Conservation (phyloP, 2,329 filamentous ascomycete genomes). For the Scortechinia acanthostroma region DNA sequence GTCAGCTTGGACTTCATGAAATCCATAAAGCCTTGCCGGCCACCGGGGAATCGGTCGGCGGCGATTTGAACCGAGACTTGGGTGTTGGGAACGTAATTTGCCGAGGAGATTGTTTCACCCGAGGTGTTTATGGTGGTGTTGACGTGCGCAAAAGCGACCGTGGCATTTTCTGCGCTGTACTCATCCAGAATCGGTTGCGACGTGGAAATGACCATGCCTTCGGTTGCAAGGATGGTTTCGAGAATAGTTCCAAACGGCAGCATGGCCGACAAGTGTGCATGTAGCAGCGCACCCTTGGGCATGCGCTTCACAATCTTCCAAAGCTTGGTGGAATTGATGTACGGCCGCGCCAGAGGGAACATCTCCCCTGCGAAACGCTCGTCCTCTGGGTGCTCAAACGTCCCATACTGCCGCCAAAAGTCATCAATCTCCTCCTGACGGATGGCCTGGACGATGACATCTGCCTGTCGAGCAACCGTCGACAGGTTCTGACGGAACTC, state of each 20-base stretch:
- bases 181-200: constrained; percentile 6
- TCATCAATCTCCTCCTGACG: constrained; percentile 8
- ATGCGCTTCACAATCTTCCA: constrained; percentile 8
- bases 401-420: constrained; percentile 6
- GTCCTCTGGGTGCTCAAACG: constrained; percentile 5
- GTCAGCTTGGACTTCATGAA: constrained; percentile 7
- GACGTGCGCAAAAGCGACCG: constrained; percentile 6
- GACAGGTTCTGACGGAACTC: constrained; percentile 6
- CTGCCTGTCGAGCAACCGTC: constrained; percentile 6
- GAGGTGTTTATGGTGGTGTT: constrained; percentile 1
- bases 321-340: constrained; percentile 7
- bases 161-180: constrained; percentile 5
- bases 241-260: constrained; percentile 6
- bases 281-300: constrained; percentile 9
- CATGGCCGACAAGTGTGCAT: constrained; percentile 7
- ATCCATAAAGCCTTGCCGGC: constrained; percentile 6
- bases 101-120: constrained; percentile 6
- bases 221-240: constrained; percentile 6
- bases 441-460: constrained; percentile 7
- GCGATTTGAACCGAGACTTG: constrained; percentile 6
- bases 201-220: constrained; percentile 6
- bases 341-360: constrained; percentile 7
- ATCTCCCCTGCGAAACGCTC: constrained; percentile 8
- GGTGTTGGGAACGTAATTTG: constrained; percentile 7
- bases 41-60: constrained; percentile 7